Percentiles rank a stretch among this genome's conserved stretches.
phyloP scores from a whole-genome alignment of 2,329 filamentous ascomycete genomes.

The Didymella pomorum region DNA sequence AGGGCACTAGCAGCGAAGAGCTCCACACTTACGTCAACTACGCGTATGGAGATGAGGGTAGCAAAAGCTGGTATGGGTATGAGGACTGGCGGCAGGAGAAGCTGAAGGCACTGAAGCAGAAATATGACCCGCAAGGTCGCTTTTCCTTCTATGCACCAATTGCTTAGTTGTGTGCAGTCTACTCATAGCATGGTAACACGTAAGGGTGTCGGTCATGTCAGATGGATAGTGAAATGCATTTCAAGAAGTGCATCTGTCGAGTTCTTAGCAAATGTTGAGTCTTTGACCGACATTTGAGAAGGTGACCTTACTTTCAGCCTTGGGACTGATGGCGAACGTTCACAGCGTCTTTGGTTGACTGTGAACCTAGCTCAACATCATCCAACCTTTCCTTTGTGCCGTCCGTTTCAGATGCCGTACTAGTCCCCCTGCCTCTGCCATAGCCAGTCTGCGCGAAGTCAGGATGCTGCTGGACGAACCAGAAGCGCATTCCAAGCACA shows the following conservation, averaged over 20 bases:
- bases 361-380: too few species aligned
- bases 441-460: slow-evolving; percentile 6
- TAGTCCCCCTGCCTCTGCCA: not conserved
- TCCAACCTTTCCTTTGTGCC: too few species aligned
- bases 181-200: not conserved
- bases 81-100: slow-evolving; percentile 43
- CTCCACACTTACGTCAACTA: slow-evolving; percentile 41
- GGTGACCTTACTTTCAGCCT: too few species aligned
- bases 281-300: too few species aligned
- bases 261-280: too few species aligned
- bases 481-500: slow-evolving; percentile 14
- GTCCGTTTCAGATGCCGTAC: too few species aligned
- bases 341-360: too few species aligned
- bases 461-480: slow-evolving; percentile 8
- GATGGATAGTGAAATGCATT: too few species aligned
- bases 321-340: too few species aligned
- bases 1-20: slow-evolving; percentile 30
- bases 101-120: slow-evolving; percentile 42
- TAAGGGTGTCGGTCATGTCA: too few species aligned
- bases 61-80: slow-evolving; percentile 44
- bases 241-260: too few species aligned
- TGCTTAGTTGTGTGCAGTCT: not conserved
- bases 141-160: slow-evolving; percentile 45
- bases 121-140: slow-evolving; percentile 44
- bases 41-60: slow-evolving; percentile 42